phyloP scores from a whole-genome alignment of 257 asterid genomes.

The Nicotiana otophora region DNA sequence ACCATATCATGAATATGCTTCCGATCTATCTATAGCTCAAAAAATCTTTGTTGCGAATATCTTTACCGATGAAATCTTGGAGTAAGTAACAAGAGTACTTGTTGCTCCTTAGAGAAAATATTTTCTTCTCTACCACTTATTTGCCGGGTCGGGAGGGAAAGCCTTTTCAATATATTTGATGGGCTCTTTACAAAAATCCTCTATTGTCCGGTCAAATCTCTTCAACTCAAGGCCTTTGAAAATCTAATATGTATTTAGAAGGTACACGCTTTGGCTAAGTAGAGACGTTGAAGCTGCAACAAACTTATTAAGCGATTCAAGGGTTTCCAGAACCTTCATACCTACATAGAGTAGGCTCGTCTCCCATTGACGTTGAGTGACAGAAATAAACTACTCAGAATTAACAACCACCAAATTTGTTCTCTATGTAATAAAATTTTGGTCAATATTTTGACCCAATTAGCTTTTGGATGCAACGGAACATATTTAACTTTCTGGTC shows the following conservation, averaged over 20 bases:
- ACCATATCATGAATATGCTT: slow-evolving; percentile 10
- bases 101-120: slow-evolving; percentile 34
- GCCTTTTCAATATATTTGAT: slow-evolving; percentile 22
- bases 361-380: slow-evolving; percentile 35
- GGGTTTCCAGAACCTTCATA: slow-evolving; percentile 33
- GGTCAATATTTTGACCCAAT: slow-evolving; percentile 36
- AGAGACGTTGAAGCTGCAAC: slow-evolving; percentile 7
- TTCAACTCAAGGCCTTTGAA: slow-evolving; percentile 11
- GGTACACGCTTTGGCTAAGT: slow-evolving; percentile 26
- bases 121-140: slow-evolving; percentile 21
- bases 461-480: slow-evolving; percentile 41
- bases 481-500: slow-evolving; percentile 9
- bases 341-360: slow-evolving; percentile 34
- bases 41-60: background rate
- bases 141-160: slow-evolving; percentile 35
- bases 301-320: slow-evolving; percentile 21
- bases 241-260: slow-evolving; percentile 26
- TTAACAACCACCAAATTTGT: slow-evolving; percentile 21
- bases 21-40: slow-evolving; percentile 41
- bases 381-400: slow-evolving; percentile 29
- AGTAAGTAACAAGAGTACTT: slow-evolving; percentile 26
- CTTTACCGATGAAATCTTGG: slow-evolving; percentile 20
- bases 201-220: slow-evolving; percentile 10
- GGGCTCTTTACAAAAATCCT: slow-evolving; percentile 14
- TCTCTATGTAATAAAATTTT: slow-evolving; percentile 17